Conservation (phyloP, 257 asterid genomes). For the Voacanga thouarsii region DNA sequence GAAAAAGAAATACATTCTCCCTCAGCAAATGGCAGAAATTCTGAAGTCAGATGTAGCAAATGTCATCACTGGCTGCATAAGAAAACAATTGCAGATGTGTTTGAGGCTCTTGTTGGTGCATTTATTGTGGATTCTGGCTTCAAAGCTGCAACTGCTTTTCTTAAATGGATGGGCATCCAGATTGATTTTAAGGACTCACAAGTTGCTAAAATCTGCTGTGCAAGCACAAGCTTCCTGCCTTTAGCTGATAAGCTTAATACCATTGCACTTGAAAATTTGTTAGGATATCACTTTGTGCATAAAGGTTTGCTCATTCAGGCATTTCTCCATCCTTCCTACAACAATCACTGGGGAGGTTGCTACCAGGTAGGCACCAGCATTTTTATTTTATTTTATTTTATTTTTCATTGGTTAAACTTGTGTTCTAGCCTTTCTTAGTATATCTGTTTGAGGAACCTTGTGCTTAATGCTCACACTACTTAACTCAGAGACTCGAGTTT, state of each 20-base stretch:
- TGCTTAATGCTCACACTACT: constrained; percentile 22
- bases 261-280: constrained; percentile 47
- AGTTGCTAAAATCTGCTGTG: constrained; percentile 47
- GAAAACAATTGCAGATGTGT: constrained; percentile 87
- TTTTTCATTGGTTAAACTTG: background rate
- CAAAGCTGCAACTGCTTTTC: constrained; percentile 82
- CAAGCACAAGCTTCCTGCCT: constrained; percentile 58
- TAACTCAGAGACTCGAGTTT: constrained; percentile 85
- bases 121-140: constrained; percentile 89
- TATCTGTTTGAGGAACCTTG: background rate
- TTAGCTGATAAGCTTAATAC: constrained; percentile 55
- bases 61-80: constrained; percentile 81
- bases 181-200: constrained; percentile 48
- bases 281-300: constrained; percentile 55
- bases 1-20: constrained; percentile 56
- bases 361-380: constrained; percentile 61
- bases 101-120: constrained; percentile 94
- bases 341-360: constrained; percentile 77
- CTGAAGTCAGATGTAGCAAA: constrained; percentile 71
- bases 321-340: constrained; percentile 87
- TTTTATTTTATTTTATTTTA: constrained; percentile 13
- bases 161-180: constrained; percentile 78
- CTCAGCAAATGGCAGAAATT: constrained; percentile 21
- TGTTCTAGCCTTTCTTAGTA: constrained; percentile 2
- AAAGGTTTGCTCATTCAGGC: constrained; percentile 96